These are phyloP conservation scores for Salix suchowensis DNA, from an alignment of 345 rosid genomes.

Conservation along the genomic window DNA sequence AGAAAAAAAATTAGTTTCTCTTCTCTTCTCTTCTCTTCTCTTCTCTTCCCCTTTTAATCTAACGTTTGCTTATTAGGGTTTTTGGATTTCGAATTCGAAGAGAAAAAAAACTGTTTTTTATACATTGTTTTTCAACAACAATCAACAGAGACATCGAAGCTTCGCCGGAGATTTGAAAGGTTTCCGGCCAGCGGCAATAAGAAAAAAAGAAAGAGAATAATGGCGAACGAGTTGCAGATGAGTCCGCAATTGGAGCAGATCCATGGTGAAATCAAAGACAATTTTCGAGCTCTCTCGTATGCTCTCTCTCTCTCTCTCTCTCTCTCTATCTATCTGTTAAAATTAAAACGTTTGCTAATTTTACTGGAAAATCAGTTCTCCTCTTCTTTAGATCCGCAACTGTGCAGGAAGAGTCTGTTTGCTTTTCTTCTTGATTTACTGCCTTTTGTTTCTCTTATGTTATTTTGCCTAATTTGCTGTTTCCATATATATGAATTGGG, in stretches of 20 bases:
- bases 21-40: too few species aligned
- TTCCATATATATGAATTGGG: too few species aligned
- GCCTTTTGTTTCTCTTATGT: too few species aligned
- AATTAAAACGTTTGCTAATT: neutral
- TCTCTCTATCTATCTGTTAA: neutral
- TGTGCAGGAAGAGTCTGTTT: neutral
- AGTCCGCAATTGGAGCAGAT: conserved; percentile 92
- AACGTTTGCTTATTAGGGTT: too few species aligned
- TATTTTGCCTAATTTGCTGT: too few species aligned
- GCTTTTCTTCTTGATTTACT: too few species aligned
- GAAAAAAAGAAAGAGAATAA: neutral
- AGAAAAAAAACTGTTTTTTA: too few species aligned
- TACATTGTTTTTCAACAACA: too few species aligned
- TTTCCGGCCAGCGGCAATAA: conserved; percentile 35
- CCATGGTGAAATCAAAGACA: conserved; percentile 92
- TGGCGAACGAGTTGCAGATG: conserved; percentile 69
- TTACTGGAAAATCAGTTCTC: neutral
- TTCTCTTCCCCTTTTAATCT: too few species aligned
- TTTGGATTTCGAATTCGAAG: too few species aligned
- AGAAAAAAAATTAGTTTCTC: too few species aligned
- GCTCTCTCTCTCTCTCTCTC: neutral
- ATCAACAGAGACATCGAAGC: neutral
- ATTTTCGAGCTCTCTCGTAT: conserved; percentile 88
- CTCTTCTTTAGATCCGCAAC: neutral
- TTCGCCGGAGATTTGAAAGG: conserved; percentile 23